Conservation (phyloP, 176 grass and related monocot genomes). For the Saccharum officinarum region DNA sequence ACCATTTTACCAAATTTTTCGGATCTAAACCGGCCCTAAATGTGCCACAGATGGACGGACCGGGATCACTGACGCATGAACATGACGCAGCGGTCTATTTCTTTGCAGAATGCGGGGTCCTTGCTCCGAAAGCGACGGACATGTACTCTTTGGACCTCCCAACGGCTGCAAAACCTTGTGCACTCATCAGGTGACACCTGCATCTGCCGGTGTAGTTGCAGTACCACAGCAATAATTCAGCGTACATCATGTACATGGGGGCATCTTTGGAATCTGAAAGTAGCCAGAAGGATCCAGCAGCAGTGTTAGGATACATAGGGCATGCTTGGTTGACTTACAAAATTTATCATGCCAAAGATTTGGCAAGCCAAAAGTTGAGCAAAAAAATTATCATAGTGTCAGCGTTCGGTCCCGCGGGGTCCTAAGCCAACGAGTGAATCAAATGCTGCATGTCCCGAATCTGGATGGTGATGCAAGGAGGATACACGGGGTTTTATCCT, state of each 20-base stretch:
- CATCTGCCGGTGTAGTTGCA: constrained; percentile 37
- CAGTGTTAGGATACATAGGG: constrained; percentile 13
- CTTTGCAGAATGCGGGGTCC: constrained; percentile 7
- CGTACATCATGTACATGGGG: constrained; percentile 6
- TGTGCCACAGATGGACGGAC: constrained; percentile 53
- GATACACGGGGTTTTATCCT: no score
- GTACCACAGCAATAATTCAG: constrained; percentile 39
- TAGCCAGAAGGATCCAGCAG: constrained; percentile 27
- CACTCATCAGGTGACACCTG: constrained; percentile 41
- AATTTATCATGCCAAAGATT: no score
- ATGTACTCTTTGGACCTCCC: not conserved
- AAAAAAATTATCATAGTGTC: no score
- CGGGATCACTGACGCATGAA: constrained; percentile 13
- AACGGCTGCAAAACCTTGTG: constrained; percentile 32
- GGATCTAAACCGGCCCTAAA: no score
- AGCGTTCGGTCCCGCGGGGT: no score
- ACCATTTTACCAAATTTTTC: no score
- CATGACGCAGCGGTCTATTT: constrained; percentile 33
- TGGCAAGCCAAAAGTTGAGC: no score
- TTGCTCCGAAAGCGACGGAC: constrained; percentile 30
- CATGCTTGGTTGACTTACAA: no score
- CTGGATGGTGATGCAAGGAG: no score
- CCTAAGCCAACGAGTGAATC: no score
- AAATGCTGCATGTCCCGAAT: no score
- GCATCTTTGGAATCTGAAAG: constrained; percentile 10